Conservation (phyloP, 2,329 filamentous ascomycete genomes). For the Aspergillus pseudoviridinutans region DNA sequence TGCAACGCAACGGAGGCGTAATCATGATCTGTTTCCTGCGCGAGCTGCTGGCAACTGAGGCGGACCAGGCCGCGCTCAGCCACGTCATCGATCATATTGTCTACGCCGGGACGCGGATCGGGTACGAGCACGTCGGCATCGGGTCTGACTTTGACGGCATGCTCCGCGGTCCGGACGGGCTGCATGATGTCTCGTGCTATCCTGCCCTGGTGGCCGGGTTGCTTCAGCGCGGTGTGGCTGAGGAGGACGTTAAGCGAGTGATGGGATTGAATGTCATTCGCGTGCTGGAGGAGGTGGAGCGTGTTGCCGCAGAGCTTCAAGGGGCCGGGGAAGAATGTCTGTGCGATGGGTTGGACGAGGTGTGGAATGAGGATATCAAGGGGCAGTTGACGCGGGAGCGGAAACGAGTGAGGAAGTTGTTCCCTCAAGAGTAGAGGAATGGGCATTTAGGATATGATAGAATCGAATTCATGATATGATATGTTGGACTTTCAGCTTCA, state of each 20-base stretch:
- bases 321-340: not conserved
- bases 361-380: not conserved
- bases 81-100: slow-evolving; percentile 18
- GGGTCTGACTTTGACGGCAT: slow-evolving; percentile 27
- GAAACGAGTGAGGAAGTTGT: not conserved
- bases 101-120: slow-evolving; percentile 20
- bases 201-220: slow-evolving; percentile 69
- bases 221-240: slow-evolving; percentile 59
- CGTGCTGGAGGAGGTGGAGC: not conserved
- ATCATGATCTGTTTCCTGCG: not conserved
- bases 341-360: not conserved
- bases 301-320: not conserved
- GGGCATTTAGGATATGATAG: not conserved
- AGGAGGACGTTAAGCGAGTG: not conserved
- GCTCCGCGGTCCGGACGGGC: slow-evolving; percentile 4
- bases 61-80: not conserved
- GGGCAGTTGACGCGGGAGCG: not conserved
- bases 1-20: not conserved
- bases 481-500: no score
- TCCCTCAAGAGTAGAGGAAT: not conserved
- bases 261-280: not conserved
- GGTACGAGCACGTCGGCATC: slow-evolving; percentile 27
- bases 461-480: no score
- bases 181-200: slow-evolving; percentile 65
- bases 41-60: not conserved